phyloP scores from a whole-genome alignment of 2,329 filamentous ascomycete genomes.

The Escovopsis weberi region DNA sequence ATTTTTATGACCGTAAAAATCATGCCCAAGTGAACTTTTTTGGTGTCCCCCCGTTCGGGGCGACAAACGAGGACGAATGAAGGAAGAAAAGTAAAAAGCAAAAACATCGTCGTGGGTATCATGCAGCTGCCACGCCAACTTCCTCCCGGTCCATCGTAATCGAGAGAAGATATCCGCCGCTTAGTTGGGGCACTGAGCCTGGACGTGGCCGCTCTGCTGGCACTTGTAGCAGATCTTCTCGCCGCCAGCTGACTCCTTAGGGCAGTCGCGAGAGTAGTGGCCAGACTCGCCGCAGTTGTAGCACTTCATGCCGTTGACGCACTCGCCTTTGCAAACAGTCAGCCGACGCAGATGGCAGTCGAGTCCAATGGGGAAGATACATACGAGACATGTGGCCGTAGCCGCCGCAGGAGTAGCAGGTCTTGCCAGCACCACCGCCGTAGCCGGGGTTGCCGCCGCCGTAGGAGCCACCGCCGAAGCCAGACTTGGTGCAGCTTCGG shows the following conservation, averaged over 20 bases:
- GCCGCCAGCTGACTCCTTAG: constrained; percentile 69
- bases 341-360: no score
- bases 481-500: constrained; percentile 66
- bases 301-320: constrained; percentile 98
- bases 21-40: constrained; percentile 18
- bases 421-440: constrained; percentile 51
- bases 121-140: constrained; percentile 27
- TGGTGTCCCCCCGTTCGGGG: constrained; percentile 4
- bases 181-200: constrained; percentile 78
- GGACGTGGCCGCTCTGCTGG: constrained; percentile 72
- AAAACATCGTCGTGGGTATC: constrained; percentile 26
- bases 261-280: constrained; percentile 91
- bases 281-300: constrained; percentile 97
- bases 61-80: constrained; percentile 11
- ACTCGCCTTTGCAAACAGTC: constrained; percentile 47
- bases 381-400: constrained; percentile 88
- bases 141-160: constrained; percentile 10
- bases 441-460: constrained; percentile 30
- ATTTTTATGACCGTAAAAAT: constrained; percentile 18
- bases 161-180: constrained; percentile 13
- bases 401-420: constrained; percentile 96
- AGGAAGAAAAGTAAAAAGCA: constrained; percentile 13
- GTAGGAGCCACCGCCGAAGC: constrained; percentile 30
- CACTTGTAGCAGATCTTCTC: constrained; percentile 99
- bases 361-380: constrained; percentile 14